Conservation (phyloP, 225 moss, liverwort and hornwort genomes). For the Sphagnum tenellum region DNA sequence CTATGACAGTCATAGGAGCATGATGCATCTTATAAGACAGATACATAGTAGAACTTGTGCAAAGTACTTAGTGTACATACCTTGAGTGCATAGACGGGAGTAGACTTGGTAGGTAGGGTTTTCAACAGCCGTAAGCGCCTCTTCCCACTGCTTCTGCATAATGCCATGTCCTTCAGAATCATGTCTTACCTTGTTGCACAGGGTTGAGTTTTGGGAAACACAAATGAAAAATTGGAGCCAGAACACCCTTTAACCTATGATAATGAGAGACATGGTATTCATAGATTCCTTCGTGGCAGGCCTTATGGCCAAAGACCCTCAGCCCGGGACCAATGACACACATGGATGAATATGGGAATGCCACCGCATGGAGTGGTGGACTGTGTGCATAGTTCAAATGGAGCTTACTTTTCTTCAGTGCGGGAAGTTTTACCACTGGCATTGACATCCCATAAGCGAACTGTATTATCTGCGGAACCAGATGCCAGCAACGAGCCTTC, state of each 20-base stretch:
- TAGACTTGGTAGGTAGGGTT: conserved; percentile 89
- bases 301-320: background rate
- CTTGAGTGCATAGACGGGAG: conserved; percentile 83
- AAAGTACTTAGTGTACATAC: conserved; percentile 6
- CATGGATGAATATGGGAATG: background rate
- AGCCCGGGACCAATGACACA: background rate
- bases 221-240: background rate
- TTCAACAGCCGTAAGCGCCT: conserved; percentile 84
- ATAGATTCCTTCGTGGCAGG: too few relatives aligned
- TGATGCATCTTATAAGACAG: background rate
- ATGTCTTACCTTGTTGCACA: too few relatives aligned
- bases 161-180: background rate
- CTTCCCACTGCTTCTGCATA: conserved; percentile 29
- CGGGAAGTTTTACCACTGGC: conserved; percentile 83
- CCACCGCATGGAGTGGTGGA: background rate
- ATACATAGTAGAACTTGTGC: background rate
- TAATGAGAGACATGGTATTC: background rate
- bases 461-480: conserved; percentile 90
- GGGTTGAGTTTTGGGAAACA: too few relatives aligned
- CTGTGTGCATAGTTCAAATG: too few relatives aligned
- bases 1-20: background rate
- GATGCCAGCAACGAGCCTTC: conserved; percentile 91
- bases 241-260: background rate
- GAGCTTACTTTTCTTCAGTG: conserved; percentile 57
- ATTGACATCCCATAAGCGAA: conserved; percentile 97